These are phyloP conservation scores for Piromyces finnis DNA, from an alignment of 192 early-diverging fungal species.

Conservation along the genomic window DNA sequence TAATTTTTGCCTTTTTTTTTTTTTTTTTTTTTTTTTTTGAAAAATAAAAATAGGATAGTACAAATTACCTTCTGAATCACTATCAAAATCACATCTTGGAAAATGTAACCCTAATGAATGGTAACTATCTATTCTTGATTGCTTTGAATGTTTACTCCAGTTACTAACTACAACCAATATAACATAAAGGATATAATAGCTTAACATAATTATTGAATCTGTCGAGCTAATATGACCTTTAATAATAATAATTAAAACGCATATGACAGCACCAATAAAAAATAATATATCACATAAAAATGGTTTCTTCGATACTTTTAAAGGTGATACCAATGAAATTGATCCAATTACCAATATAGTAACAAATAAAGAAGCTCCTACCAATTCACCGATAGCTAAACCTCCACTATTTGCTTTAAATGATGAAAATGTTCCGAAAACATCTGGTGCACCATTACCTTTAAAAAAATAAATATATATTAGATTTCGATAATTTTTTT, in stretches of 20 bases:
- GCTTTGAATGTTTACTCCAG: too few species aligned
- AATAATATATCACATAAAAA: slow-evolving; percentile 70
- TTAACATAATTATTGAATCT: slow-evolving; percentile 3
- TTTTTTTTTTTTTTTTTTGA: too few species aligned
- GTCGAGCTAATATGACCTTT: slow-evolving; percentile 33
- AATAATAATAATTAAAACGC: slow-evolving; percentile 25
- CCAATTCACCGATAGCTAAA: slow-evolving; percentile 78
- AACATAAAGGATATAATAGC: background rate
- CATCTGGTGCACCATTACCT: slow-evolving; percentile 83
- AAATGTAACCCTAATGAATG: too few species aligned
- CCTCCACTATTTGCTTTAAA: slow-evolving; percentile 49
- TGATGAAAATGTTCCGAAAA: slow-evolving; percentile 71
- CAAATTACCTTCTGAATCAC: too few species aligned
- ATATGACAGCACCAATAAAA: slow-evolving; percentile 38
- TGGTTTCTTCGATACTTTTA: slow-evolving; percentile 39
- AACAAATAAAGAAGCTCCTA: slow-evolving; percentile 61
- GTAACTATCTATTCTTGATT: too few species aligned
- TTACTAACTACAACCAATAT: background rate
- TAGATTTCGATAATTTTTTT: too few species aligned
- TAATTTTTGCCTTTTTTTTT: too few species aligned
- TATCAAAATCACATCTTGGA: too few species aligned
- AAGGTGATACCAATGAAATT: slow-evolving; percentile 64
- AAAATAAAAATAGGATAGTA: too few species aligned
- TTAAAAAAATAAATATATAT: too few species aligned
- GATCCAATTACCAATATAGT: slow-evolving; percentile 65